Evolutionary conservation across 305 asterid genomes (phyloP), one percentile per base, ranked within the genome.

Genomic region (Fraxinus latifolia): DNA sequence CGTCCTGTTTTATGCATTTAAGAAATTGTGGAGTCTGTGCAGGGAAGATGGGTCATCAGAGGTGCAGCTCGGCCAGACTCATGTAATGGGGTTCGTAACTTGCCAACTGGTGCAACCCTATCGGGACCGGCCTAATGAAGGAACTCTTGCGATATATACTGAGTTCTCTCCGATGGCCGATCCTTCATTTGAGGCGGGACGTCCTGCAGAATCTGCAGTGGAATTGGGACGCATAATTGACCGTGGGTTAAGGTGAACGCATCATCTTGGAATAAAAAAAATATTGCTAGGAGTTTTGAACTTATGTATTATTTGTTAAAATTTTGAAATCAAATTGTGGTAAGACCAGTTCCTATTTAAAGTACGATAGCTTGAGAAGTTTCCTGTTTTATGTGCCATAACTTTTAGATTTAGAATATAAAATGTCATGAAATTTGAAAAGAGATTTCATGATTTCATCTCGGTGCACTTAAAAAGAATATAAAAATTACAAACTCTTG

Each of bases 91-190:
- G 47, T 90, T 90, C 78, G 94, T 94, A 62, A 92, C 96, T 44
- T 90, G 93, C 79, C 95, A 94, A 81, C 89, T 95, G 84, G 97
- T 89, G 88, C 97, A 93, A 73, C 99, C 98, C 83, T 95, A 91
- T 82, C 86, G 93, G 47, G 98, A 94, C 85, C 91, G 97, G 79
- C 97, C 97, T 36, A 94, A 90, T 78, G 98, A 94, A 89, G 98
- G 98, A 53, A 84, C 86, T 67, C 95, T 95, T 85, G 84, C 98
- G 53, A 88, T 95, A 50, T 95, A 86, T 87, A 91, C 96, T 0
- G 98, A 95, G 84, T 94, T 95, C 87, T 95, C 98, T 80, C 99
- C 99, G 14, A 93, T 95, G 99, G 99, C 98, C 5, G 99, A 95
- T 87, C 99, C 97, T 83, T 90, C 94, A n/a, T 95, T 94, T 84